phyloP scores from a whole-genome alignment of 768 basidiomycete genomes.

The Pleurotus platypus region DNA sequence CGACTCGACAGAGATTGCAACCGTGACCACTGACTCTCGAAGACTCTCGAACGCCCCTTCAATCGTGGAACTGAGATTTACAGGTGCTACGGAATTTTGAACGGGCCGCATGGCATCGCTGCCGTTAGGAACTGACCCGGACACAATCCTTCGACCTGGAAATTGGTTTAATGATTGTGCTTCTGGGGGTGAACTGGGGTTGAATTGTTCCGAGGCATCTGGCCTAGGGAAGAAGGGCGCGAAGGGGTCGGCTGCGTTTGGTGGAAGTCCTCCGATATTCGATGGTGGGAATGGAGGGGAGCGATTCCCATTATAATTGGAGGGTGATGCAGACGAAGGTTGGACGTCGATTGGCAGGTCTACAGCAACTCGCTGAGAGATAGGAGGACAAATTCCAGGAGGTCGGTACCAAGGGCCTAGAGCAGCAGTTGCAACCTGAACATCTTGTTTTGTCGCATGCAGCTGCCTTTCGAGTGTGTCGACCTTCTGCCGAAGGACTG shows the following conservation, averaged over 20 bases:
- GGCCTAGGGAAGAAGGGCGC: constrained; percentile 18
- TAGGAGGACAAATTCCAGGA: constrained; percentile 21
- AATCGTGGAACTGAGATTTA: constrained; percentile 59
- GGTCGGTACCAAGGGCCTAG: constrained; percentile 64
- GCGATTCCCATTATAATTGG: neutral
- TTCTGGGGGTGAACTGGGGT: constrained; percentile 11
- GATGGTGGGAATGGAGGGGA: neutral
- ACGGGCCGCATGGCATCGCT: constrained; percentile 10
- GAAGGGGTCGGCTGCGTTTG: constrained; percentile 10
- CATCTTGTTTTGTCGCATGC: constrained; percentile 49
- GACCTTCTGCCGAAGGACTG: constrained; percentile 53
- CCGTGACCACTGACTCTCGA: constrained; percentile 54
- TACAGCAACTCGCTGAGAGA: neutral
- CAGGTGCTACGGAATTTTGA: constrained; percentile 45
- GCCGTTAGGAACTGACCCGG: constrained; percentile 9
- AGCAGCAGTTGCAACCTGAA: constrained; percentile 48
- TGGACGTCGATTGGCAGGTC: neutral
- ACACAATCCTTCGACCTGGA: constrained; percentile 7
- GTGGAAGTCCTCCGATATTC: neutral
- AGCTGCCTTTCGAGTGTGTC: constrained; percentile 56
- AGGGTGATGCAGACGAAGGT: neutral
- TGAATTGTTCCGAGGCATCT: constrained; percentile 7
- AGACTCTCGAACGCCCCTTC: constrained; percentile 59
- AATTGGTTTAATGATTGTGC: constrained; percentile 15
- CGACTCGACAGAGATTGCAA: constrained; percentile 60